Conservation (phyloP, 148 eudicot species). For the Bassia scoparia region DNA sequence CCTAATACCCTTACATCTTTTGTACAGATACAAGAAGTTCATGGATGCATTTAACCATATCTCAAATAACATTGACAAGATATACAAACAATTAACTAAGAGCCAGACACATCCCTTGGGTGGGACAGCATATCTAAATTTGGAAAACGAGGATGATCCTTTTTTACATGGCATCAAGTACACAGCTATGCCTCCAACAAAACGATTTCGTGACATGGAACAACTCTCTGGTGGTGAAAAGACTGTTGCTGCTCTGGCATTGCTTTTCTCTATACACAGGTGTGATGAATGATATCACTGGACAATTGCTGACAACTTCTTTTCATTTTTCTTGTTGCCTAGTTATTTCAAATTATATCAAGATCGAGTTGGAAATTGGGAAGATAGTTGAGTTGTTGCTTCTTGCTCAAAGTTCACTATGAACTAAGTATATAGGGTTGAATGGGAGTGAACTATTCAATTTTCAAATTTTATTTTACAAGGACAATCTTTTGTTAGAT, state of each 20-base stretch:
- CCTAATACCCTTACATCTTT: not conserved
- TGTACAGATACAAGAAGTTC: conserved; percentile 61
- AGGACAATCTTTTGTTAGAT: not conserved
- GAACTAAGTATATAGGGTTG: not conserved
- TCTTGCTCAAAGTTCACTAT: not conserved
- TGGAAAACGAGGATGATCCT: conserved; percentile 93
- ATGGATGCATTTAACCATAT: conserved; percentile 93
- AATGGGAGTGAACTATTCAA: not conserved
- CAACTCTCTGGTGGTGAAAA: conserved; percentile 98
- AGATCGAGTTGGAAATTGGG: not conserved
- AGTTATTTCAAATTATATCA: not conserved
- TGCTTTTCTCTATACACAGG: conserved; percentile 97
- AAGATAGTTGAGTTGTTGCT: not conserved
- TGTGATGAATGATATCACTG: conserved; percentile 22
- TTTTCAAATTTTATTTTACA: not conserved
- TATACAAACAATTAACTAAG: conserved; percentile 90
- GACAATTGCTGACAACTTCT: not conserved
- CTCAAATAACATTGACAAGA: conserved; percentile 74
- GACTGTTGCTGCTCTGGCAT: conserved; percentile 97
- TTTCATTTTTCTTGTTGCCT: conserved; percentile 3
- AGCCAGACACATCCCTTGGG: conserved; percentile 88
- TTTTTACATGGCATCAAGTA: conserved; percentile 82
- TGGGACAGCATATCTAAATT: conserved; percentile 87
- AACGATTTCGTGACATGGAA: conserved; percentile 96
- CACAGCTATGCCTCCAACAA: conserved; percentile 98